These are phyloP conservation scores for Canna indica DNA, from an alignment of 176 grass and related monocot species.

Conservation along the genomic window DNA sequence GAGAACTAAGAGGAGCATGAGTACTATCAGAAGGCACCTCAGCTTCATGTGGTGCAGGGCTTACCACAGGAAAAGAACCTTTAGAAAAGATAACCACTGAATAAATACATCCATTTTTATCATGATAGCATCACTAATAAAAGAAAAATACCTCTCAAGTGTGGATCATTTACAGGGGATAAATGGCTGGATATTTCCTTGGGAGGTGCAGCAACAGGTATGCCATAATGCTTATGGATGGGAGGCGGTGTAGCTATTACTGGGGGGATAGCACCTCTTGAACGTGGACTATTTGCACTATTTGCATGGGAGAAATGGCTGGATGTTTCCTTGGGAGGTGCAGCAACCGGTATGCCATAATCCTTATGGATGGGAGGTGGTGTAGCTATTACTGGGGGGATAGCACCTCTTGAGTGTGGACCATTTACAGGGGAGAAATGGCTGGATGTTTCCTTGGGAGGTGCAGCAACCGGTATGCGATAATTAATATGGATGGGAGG, in stretches of 20 bases:
- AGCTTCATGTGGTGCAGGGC: conserved; percentile 42
- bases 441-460: conserved; percentile 6
- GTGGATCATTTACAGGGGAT: conserved; percentile 5
- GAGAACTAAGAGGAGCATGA: conserved; percentile 34
- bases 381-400: conserved; percentile 9
- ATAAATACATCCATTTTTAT: background rate
- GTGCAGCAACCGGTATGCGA: background rate
- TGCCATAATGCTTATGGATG: background rate
- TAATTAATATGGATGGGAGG: conserved; percentile 14
- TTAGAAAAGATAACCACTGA: conserved; percentile 20
- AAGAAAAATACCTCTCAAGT: conserved; percentile 13
- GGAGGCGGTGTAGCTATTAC: conserved; percentile 13
- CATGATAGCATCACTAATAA: background rate
- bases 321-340: background rate
- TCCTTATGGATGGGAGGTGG: conserved; percentile 20
- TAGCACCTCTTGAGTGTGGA: conserved; percentile 23
- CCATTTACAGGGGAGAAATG: conserved; percentile 13
- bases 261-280: conserved; percentile 22
- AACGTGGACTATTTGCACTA: conserved; percentile 21
- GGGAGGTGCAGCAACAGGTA: background rate
- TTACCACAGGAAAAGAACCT: conserved; percentile 53
- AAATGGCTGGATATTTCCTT: conserved; percentile 14
- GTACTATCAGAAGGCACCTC: conserved; percentile 31
- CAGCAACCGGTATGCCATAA: background rate
- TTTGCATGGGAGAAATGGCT: conserved; percentile 13